Evolutionary conservation across 2,329 filamentous ascomycete species (phyloP).

Genomic region (Endoconidiophora polonica): DNA sequence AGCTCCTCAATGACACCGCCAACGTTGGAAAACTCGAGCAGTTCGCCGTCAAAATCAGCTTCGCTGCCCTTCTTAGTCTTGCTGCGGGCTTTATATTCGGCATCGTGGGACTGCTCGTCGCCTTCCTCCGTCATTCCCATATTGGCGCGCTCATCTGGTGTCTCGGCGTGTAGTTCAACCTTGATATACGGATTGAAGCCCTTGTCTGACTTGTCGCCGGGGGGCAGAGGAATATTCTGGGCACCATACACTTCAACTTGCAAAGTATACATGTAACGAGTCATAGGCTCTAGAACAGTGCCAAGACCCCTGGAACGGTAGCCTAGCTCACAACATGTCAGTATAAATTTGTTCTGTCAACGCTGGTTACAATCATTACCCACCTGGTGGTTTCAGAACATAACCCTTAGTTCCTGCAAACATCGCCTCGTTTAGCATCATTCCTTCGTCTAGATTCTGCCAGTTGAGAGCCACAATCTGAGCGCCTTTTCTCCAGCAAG

Average conservation of each 20-base stretch:
- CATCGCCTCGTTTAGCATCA: conserved; percentile 94
- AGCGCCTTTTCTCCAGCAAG: conserved; percentile 77
- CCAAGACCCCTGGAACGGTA: conserved; percentile 18
- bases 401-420: conserved; percentile 73
- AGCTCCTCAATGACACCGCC: conserved; percentile 48
- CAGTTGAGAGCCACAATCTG: conserved; percentile 90
- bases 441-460: conserved; percentile 78
- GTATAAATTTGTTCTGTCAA: no score
- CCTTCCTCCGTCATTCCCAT: conserved; percentile 23
- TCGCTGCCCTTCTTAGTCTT: conserved; percentile 39
- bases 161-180: conserved; percentile 68
- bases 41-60: conserved; percentile 45
- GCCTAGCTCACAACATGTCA: conserved; percentile 15
- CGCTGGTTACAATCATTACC: conserved; percentile 2
- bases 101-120: conserved; percentile 21
- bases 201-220: conserved; percentile 29
- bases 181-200: conserved; percentile 69
- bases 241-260: conserved; percentile 59
- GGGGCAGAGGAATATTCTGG: conserved; percentile 55
- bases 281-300: conserved; percentile 16
- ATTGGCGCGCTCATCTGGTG: conserved; percentile 28
- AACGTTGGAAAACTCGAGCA: conserved; percentile 38
- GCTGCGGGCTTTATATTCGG: conserved; percentile 41
- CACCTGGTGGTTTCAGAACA: conserved; percentile 64
- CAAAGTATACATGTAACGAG: conserved; percentile 47